Base-by-base conservation (phyloP, 768 basidiomycete species). In the Termitomyces sp. region DNA sequence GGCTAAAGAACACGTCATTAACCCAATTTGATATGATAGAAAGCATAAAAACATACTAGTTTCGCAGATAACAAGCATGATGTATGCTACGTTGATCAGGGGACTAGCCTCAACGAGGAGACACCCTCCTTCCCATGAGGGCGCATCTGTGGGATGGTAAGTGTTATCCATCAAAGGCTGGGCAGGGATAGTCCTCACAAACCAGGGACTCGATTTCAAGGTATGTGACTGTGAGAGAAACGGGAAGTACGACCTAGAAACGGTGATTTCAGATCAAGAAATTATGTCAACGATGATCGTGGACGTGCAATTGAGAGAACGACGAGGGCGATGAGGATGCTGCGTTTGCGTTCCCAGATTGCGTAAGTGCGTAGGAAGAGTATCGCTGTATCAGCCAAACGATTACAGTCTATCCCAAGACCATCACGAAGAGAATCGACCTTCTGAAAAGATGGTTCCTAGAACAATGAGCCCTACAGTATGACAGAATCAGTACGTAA, bases 361-460 rank as follows among this genome's bases (percentile, higher is more conserved):
- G 77, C 78, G 54, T 77, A 76, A 9, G 77, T 78, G 5, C 77
- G 75, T 6, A 79, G 58, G 62, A 75, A 69, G 10, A 79, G 68
- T 31, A 78, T 75, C 5, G 64, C 74, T 78, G 53, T 8, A 29
- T n/a, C 10, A 12, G 29, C 10, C 24, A 15, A 29, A 52, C 29
- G 22, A 41, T 2, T 5, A 41, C 9, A n/a, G 18, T 37, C 5
- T 51, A 10, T 18, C 2, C 7, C 22, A 26, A 28, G 18, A 20
- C 6, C 13, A n/a, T 24, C 12, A 26, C 2, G 20, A 45, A 49
- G 31, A 36, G 26, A 2, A 53, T 64, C 5, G 20, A 74, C 75
- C 62, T 70, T 77, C 75, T 1, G 75, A 74, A 5, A 75, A 55
- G 28, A 75, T 56, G 12, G 75, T 69, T 22, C 77, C 77, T 12